A percentile compares a stretch with the other conserved stretches of the same genome.
Evolutionary conservation across 371 early-diverging fungal genomes (phyloP).

Genomic region (Chytridiales sp.): DNA sequence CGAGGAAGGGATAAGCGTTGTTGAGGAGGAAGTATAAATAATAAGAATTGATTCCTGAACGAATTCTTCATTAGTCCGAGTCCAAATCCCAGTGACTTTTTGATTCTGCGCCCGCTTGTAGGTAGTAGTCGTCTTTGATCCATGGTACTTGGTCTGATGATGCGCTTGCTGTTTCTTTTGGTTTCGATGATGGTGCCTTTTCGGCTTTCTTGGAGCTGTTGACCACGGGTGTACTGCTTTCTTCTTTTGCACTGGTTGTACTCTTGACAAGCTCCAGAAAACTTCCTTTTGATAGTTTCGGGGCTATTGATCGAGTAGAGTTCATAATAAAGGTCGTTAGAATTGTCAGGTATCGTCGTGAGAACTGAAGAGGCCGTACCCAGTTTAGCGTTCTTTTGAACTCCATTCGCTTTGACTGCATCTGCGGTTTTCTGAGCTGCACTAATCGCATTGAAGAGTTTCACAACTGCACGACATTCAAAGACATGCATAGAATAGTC

Average conservation of each 20-base stretch:
- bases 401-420: conserved; percentile 45
- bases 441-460: conserved; percentile 80
- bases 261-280: conserved; percentile 37
- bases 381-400: conserved; percentile 50
- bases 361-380: neutral
- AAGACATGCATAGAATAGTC: neutral
- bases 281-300: conserved; percentile 26
- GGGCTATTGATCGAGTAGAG: conserved; percentile 5
- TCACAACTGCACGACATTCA: conserved; percentile 57
- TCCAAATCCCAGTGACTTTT: too few species aligned
- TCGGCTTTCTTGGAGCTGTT: neutral
- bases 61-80: too few species aligned
- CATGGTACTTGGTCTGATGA: too few species aligned
- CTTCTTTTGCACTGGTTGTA: conserved; percentile 1
- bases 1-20: too few species aligned
- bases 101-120: too few species aligned
- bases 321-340: neutral
- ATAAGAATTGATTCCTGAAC: too few species aligned
- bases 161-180: too few species aligned
- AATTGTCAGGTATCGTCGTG: neutral
- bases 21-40: too few species aligned
- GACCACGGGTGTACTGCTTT: neutral
- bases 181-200: too few species aligned
- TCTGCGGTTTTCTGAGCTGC: conserved; percentile 61
- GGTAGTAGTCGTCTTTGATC: too few species aligned